Conservation (phyloP, 305 asterid genomes). For the Fraxinus floribunda region DNA sequence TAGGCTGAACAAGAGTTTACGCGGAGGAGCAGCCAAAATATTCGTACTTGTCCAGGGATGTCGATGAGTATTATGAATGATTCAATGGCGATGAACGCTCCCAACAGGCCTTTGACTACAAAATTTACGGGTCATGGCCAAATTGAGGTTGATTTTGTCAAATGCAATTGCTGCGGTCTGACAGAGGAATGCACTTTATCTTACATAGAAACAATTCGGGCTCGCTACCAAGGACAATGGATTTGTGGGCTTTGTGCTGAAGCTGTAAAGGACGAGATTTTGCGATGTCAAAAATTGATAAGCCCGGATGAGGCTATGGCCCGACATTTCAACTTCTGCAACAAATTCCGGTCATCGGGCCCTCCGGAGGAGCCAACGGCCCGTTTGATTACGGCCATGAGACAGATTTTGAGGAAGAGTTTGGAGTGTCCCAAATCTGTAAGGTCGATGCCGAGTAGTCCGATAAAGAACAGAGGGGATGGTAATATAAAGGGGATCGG, state of each 20-base stretch:
- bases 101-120: constrained; percentile 39
- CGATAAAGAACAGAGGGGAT: constrained; percentile 32
- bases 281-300: constrained; percentile 67
- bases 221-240: constrained; percentile 86
- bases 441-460: constrained; percentile 70
- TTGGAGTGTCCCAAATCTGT: constrained; percentile 60
- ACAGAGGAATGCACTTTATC: constrained; percentile 81
- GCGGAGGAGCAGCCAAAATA: constrained; percentile 6
- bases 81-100: constrained; percentile 41
- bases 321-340: constrained; percentile 77
- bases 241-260: constrained; percentile 88
- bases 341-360: constrained; percentile 56
- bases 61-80: constrained; percentile 58
- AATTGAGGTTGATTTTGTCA: constrained; percentile 55
- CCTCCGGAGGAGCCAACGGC: constrained; percentile 66
- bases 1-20: constrained; percentile 23
- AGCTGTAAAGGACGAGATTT: constrained; percentile 78
- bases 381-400: constrained; percentile 71
- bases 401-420: constrained; percentile 61
- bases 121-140: constrained; percentile 40
- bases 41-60: constrained; percentile 37
- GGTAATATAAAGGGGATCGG: constrained; percentile 26
- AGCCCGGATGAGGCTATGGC: constrained; percentile 80
- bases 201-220: constrained; percentile 64
- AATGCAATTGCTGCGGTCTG: constrained; percentile 86